These are phyloP conservation scores for Clitopilus passeckerianus DNA, from an alignment of 768 basidiomycete genomes.

Conservation along the genomic window DNA sequence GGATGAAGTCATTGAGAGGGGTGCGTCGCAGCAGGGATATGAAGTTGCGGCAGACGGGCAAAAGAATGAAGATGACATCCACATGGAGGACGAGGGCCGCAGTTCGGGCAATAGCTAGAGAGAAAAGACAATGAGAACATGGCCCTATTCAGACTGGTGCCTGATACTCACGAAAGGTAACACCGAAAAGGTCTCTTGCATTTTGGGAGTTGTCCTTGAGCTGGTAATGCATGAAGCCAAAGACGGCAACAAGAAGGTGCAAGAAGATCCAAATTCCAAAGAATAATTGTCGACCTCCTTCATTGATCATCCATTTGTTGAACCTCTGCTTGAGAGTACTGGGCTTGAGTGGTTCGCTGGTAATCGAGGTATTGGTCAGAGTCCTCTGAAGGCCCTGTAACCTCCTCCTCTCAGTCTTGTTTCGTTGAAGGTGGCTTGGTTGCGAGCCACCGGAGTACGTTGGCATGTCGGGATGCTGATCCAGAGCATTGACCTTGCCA, in stretches of 20 bases:
- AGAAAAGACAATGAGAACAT: slow-evolving; percentile 25
- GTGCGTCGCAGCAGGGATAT: slow-evolving; percentile 85
- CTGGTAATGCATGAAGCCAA: slow-evolving; percentile 76
- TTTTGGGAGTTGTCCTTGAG: slow-evolving; percentile 71
- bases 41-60: slow-evolving; percentile 95
- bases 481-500: slow-evolving; percentile 34
- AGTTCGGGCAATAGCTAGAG: slow-evolving; percentile 74
- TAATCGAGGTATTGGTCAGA: slow-evolving; percentile 29
- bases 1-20: slow-evolving; percentile 79
- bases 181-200: slow-evolving; percentile 68
- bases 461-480: slow-evolving; percentile 48
- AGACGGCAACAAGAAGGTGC: slow-evolving; percentile 69
- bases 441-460: slow-evolving; percentile 22
- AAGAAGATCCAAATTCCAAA: slow-evolving; percentile 79
- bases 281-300: slow-evolving; percentile 76
- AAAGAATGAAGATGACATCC: slow-evolving; percentile 89
- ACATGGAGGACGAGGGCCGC: slow-evolving; percentile 90
- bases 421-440: slow-evolving; percentile 64
- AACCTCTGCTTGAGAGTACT: slow-evolving; percentile 40
- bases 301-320: slow-evolving; percentile 91
- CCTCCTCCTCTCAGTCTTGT: slow-evolving; percentile 79
- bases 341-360: slow-evolving; percentile 27
- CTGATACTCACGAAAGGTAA: slow-evolving; percentile 67
- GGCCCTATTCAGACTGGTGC: neutral
- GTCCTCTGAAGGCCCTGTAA: slow-evolving; percentile 81